These are phyloP conservation scores for Puccinia horiana DNA, from an alignment of 1,284 basidiomycete species.

Conservation along the genomic window DNA sequence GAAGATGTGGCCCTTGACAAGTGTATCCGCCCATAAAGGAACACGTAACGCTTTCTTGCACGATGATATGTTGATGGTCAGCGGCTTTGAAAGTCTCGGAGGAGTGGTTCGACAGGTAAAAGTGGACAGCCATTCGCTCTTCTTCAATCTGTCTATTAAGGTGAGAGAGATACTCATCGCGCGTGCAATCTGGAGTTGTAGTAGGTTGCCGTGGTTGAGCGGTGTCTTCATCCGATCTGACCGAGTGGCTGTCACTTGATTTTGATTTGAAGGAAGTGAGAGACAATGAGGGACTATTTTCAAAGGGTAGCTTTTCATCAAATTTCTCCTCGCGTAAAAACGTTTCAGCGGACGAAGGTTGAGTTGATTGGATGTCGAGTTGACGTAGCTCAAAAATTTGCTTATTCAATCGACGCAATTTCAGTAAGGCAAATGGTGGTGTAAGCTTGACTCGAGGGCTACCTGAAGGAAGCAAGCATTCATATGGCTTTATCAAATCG, in stretches of 20 bases:
- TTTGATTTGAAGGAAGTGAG: not conserved
- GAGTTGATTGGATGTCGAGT: not conserved
- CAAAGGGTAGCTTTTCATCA: not conserved
- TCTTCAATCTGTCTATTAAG: constrained; percentile 69
- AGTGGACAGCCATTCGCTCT: constrained; percentile 78
- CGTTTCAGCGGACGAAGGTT: not conserved
- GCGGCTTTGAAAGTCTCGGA: constrained; percentile 81
- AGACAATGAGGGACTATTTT: not conserved
- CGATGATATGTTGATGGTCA: constrained; percentile 83
- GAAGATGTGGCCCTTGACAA: constrained; percentile 46
- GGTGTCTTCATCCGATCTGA: constrained; percentile 14
- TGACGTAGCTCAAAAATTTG: constrained; percentile 7
- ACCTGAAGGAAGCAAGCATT: constrained; percentile 80
- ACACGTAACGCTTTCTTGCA: constrained; percentile 74
- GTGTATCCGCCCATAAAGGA: constrained; percentile 56
- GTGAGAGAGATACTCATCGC: constrained; percentile 42
- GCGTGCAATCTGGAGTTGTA: constrained; percentile 26
- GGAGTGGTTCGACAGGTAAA: constrained; percentile 83
- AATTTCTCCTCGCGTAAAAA: constrained; percentile 3
- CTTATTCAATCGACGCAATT: constrained; percentile 35
- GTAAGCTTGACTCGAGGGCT: constrained; percentile 85
- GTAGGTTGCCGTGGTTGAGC: not conserved
- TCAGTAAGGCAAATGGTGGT: constrained; percentile 75
- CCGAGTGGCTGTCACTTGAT: constrained; percentile 21
- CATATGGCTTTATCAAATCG: constrained; percentile 76